These are phyloP conservation scores for Cladorrhinum sp. DNA, from an alignment of 2,329 filamentous ascomycete species.

Conservation along the genomic window DNA sequence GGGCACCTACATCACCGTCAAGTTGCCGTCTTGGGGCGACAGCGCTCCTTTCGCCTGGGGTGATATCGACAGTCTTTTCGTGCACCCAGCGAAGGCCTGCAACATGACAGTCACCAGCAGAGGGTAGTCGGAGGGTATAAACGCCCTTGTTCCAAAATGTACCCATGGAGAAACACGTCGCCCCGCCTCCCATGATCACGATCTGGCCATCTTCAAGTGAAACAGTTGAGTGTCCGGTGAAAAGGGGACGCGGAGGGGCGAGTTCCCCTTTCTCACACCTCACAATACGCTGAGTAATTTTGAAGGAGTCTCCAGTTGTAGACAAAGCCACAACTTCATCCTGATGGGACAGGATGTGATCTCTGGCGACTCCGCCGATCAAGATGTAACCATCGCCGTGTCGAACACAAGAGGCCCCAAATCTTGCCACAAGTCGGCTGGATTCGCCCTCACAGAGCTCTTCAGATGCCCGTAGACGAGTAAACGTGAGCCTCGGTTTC, in stretches of 20 bases:
- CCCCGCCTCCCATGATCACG: constrained; percentile 72
- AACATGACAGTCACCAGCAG: neutral
- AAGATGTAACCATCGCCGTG: constrained; percentile 32
- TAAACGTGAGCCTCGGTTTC: constrained; percentile 32
- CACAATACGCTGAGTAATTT: constrained; percentile 27
- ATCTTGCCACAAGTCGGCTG: constrained; percentile 34
- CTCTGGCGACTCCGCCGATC: constrained; percentile 43
- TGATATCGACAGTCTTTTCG: constrained; percentile 24
- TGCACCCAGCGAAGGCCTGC: constrained; percentile 17
- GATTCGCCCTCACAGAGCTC: constrained; percentile 4
- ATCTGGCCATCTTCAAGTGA: constrained; percentile 47
- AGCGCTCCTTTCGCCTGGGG: constrained; percentile 14
- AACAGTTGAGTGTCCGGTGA: constrained; percentile 65
- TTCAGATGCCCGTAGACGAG: neutral
- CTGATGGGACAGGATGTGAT: constrained; percentile 41
- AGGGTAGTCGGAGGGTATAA: constrained; percentile 38
- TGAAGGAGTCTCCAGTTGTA: constrained; percentile 30
- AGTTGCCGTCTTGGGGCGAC: neutral
- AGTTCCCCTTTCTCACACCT: neutral
- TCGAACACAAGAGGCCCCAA: constrained; percentile 41
- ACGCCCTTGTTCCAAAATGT: constrained; percentile 73
- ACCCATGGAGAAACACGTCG: constrained; percentile 88
- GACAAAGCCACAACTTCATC: constrained; percentile 51
- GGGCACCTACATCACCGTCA: neutral
- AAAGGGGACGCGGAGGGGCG: constrained; percentile 52